Conservation (phyloP, 805 yeast species). For the Brettanomyces bruxellensis region DNA sequence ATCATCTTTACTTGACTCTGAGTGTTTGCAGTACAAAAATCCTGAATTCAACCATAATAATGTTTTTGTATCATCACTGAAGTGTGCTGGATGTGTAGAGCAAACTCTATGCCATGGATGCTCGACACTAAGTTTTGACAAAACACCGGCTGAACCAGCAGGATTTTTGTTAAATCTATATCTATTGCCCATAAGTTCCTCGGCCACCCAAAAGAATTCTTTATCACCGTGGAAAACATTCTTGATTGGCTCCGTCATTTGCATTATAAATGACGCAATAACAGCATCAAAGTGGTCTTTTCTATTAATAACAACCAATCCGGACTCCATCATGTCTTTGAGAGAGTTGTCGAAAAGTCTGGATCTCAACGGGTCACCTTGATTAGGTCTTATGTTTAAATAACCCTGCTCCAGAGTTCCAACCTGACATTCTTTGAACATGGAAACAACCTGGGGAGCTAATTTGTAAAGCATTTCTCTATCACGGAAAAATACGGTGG, state of each 20-base stretch:
- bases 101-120: slow-evolving; percentile 26
- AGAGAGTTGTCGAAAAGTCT: slow-evolving; percentile 34
- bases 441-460: not conserved
- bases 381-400: not conserved
- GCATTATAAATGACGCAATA: slow-evolving; percentile 30
- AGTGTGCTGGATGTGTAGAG: slow-evolving; percentile 57
- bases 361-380: slow-evolving; percentile 24
- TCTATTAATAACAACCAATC: slow-evolving; percentile 38
- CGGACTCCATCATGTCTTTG: slow-evolving; percentile 41
- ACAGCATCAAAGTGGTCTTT: slow-evolving; percentile 40
- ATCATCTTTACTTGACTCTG: slow-evolving; percentile 28
- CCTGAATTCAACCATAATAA: slow-evolving; percentile 69
- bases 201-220: slow-evolving; percentile 69
- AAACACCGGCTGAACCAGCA: slow-evolving; percentile 50
- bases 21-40: slow-evolving; percentile 43
- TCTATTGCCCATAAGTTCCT: slow-evolving; percentile 44
- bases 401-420: not conserved
- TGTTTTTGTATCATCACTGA: slow-evolving; percentile 40
- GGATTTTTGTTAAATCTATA: slow-evolving; percentile 41
- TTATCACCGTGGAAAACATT: slow-evolving; percentile 70
- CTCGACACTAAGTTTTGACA: slow-evolving; percentile 13
- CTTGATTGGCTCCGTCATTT: slow-evolving; percentile 33
- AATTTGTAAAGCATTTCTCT: slow-evolving; percentile 21
- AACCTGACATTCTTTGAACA: not conserved
- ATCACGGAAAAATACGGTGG: slow-evolving; percentile 43